Evolutionary conservation across 1,284 basidiomycete species (phyloP), one percentile per base, ranked within the genome.

Genomic region (Ustilago vetiveriae): DNA sequence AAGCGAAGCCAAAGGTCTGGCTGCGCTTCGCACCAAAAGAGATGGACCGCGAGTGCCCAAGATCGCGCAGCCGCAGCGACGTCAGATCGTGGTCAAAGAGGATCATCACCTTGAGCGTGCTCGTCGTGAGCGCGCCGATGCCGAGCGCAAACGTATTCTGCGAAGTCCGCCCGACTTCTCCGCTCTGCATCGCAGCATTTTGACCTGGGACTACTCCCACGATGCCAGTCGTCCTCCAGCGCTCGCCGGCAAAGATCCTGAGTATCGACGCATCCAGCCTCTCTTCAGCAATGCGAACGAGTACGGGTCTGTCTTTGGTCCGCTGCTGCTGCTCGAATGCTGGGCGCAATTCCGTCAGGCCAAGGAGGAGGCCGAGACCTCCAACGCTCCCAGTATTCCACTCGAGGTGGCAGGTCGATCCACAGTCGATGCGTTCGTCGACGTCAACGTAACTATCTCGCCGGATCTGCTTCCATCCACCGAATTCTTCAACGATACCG

Each of bases 321-420:
- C 96, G 1, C 85, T 98, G n/a, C 85, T 98, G 22, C 84, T 94
- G 27, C 85, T 92, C 59, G 96, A 98, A 83, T 90, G 91, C 66
- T 98, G 96, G 94, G 88, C 90, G 26, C 92, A 97, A 77, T 86
- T 98, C 53, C 79, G 85, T 30, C 87, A 92, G 78, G 88, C 92
- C 26, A 90, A 77, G 46, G 82, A 92, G 74, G 88, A 90, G 54
- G 87, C 89, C 49, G 75, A 78, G 9, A 59, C 62, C 6, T 85
- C 84, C 35, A 54, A 52, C 21, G 50, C 53, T 16, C 54, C 51
- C n/a, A 65, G 49, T 47, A 46, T 62, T 8, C 50, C 59, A 16
- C 41, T 74, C 22, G 72, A 73, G 35, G 56, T 77, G 16, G 62
- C 60, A 10, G 64, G 64, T 19, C 55, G 75, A 1, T 67, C 71